Evolutionary conservation across 495 filamentous ascomycete species (phyloP).

Genomic region (Xylaria scruposa): DNA sequence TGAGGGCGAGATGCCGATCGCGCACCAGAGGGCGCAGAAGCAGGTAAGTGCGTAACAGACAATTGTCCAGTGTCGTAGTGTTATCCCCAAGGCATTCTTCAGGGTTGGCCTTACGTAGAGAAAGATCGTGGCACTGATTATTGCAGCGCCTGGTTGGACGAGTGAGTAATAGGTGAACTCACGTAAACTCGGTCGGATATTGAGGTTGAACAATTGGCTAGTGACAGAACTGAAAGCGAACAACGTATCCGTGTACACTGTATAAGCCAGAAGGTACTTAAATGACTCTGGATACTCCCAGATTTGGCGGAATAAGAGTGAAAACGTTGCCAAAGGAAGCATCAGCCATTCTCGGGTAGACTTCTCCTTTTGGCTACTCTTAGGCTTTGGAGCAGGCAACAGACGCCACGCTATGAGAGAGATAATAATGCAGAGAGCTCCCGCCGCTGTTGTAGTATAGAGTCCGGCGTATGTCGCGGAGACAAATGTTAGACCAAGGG

Average conservation of each 20-base stretch:
- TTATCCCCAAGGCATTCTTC: background rate
- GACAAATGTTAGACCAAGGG: background rate
- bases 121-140: background rate
- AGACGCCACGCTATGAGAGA: slow-evolving; percentile 1
- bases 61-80: slow-evolving; percentile 6
- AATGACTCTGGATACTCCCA: slow-evolving; percentile 8
- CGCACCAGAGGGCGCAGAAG: slow-evolving; percentile 12
- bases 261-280: slow-evolving; percentile 10
- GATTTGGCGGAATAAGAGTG: slow-evolving; percentile 1
- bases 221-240: slow-evolving; percentile 4
- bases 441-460: background rate
- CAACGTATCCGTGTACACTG: slow-evolving; percentile 1
- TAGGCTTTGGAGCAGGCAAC: background rate
- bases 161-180: slow-evolving; percentile 19
- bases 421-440: background rate
- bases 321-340: background rate
- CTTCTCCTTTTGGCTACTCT: background rate
- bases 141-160: background rate
- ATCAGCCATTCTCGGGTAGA: background rate
- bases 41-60: background rate
- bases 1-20: background rate
- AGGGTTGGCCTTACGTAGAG: background rate
- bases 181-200: slow-evolving; percentile 2
- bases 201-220: slow-evolving; percentile 3
- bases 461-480: background rate